Percentiles rank a stretch among this genome's conserved stretches.
Evolutionary conservation across 2,329 filamentous ascomycete species (phyloP).

Genomic region (Colletotrichum brevisporum): DNA sequence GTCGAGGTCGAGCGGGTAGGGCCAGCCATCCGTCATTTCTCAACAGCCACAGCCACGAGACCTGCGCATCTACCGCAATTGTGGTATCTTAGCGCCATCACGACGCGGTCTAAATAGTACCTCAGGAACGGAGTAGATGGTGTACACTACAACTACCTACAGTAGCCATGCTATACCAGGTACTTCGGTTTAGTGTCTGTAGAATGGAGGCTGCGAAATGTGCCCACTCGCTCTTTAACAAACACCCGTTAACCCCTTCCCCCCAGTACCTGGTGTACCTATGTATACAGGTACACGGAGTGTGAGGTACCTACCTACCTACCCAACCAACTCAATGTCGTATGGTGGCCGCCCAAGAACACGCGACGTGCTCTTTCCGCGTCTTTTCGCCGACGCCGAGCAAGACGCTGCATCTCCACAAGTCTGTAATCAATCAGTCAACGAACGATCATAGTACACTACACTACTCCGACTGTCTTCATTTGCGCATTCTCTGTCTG

Average conservation of each 20-base stretch:
- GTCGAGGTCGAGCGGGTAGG: conserved; percentile 12
- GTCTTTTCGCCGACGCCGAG: background rate
- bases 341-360: background rate
- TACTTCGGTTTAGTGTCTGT: background rate
- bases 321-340: too few relatives aligned
- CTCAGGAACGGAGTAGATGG: too few relatives aligned
- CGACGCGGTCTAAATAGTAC: background rate
- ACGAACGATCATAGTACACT: background rate
- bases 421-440: background rate
- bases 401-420: background rate
- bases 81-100: conserved; percentile 24
- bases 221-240: background rate
- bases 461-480: background rate
- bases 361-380: conserved; percentile 1
- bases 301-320: too few relatives aligned
- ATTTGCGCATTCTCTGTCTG: background rate
- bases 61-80: conserved; percentile 17
- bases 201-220: background rate
- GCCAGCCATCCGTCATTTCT: conserved; percentile 30
- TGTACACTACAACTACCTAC: too few relatives aligned
- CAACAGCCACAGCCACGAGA: conserved; percentile 36
- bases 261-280: too few relatives aligned
- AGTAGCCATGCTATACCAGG: too few relatives aligned
- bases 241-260: too few relatives aligned
- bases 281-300: too few relatives aligned